Evolutionary conservation across 768 basidiomycete genomes (phyloP).

Genomic region (Hericium alpestre): DNA sequence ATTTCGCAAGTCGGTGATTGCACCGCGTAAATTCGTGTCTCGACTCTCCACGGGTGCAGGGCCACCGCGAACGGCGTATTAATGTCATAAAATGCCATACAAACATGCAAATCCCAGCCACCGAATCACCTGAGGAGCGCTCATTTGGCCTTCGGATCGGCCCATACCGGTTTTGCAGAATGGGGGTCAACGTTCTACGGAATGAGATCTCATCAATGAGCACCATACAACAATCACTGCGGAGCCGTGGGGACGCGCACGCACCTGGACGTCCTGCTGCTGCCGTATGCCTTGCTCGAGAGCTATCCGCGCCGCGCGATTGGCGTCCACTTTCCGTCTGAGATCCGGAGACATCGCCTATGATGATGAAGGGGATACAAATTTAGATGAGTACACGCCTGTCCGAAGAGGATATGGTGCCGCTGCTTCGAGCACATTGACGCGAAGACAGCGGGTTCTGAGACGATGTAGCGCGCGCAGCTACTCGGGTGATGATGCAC

Average conservation of each 20-base stretch:
- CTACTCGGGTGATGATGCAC: not conserved
- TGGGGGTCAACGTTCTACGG: conserved; percentile 24
- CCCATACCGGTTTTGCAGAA: conserved; percentile 27
- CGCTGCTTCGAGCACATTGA: not conserved
- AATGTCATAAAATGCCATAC: too few species aligned
- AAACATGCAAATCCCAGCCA: too few species aligned
- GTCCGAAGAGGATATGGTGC: not conserved
- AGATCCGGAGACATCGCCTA: conserved; percentile 29
- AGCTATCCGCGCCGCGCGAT: conserved; percentile 24
- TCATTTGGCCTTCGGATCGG: conserved; percentile 12
- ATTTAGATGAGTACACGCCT: not conserved
- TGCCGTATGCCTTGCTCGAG: conserved; percentile 21
- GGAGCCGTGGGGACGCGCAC: not conserved
- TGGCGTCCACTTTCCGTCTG: conserved; percentile 25
- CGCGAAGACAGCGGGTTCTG: not conserved
- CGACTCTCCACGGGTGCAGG: too few species aligned
- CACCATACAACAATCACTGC: not conserved
- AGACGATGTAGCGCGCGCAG: not conserved
- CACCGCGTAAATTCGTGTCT: too few species aligned
- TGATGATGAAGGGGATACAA: not conserved
- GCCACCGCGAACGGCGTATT: too few species aligned
- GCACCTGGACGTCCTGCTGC: conserved; percentile 21
- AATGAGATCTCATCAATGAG: not conserved
- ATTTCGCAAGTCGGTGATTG: too few species aligned
- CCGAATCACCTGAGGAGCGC: not conserved